Percentiles rank a stretch among this genome's conserved stretches.
Conservation (phyloP, 805 yeast genomes). For the Candida pseudofarinosa region DNA sequence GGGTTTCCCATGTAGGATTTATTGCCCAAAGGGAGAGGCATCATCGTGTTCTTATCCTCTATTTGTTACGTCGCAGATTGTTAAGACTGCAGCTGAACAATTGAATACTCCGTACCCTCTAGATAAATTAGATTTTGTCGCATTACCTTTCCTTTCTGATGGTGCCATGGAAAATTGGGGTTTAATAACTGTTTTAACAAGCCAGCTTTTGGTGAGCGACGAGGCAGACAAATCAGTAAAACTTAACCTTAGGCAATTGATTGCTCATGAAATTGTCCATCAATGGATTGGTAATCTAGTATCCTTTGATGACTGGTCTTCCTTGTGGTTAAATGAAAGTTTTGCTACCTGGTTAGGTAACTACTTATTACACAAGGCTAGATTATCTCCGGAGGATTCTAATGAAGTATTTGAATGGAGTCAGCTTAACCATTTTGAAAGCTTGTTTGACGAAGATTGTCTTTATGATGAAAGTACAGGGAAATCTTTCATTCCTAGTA, state of each 20-base stretch:
- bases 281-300: constrained; percentile 76
- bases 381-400: constrained; percentile 11
- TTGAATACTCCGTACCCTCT: constrained; percentile 52
- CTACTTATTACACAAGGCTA: constrained; percentile 29
- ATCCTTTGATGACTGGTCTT: constrained; percentile 63
- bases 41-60: constrained; percentile 48
- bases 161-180: constrained; percentile 85
- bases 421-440: constrained; percentile 16
- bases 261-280: constrained; percentile 72
- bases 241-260: constrained; percentile 45
- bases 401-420: constrained; percentile 5
- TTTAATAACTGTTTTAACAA: constrained; percentile 54
- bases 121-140: constrained; percentile 60
- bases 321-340: constrained; percentile 72
- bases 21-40: constrained; percentile 52
- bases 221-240: constrained; percentile 19
- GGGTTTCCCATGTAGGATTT: constrained; percentile 46
- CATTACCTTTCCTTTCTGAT: constrained; percentile 67
- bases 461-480: constrained; percentile 13
- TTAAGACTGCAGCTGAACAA: constrained; percentile 46
- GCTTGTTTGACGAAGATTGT: constrained; percentile 34
- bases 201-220: constrained; percentile 36
- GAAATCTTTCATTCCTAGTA: constrained; percentile 24
- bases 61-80: constrained; percentile 39
- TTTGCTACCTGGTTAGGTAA: constrained; percentile 74